These are phyloP conservation scores for Acacia crassicarpa DNA, from an alignment of 306 rosid genomes.

Conservation along the genomic window DNA sequence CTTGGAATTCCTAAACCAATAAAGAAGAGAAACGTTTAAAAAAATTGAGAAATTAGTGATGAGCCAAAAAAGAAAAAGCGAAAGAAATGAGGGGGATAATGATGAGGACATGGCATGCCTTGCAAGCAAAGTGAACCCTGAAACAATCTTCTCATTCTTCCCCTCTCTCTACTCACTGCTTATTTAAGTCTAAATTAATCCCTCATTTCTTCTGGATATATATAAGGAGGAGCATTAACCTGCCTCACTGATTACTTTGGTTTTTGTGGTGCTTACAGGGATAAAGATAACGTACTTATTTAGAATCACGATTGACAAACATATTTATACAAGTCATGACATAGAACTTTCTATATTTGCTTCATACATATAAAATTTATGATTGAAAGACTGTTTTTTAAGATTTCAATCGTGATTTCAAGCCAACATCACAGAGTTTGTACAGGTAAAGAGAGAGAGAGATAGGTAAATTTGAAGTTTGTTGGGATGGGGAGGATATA, in stretches of 20 bases:
- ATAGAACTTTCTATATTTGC: too few relatives aligned
- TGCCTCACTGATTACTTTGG: too few relatives aligned
- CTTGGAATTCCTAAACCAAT: not conserved
- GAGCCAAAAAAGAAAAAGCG: not conserved
- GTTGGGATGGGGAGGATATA: not conserved
- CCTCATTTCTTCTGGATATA: not conserved
- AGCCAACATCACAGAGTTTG: too few relatives aligned
- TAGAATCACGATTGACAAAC: too few relatives aligned
- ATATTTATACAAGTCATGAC: too few relatives aligned
- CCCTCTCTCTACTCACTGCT: not conserved
- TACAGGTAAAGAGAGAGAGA: not conserved
- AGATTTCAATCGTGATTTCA: too few relatives aligned
- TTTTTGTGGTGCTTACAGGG: too few relatives aligned
- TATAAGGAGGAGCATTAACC: not conserved
- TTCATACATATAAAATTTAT: too few relatives aligned
- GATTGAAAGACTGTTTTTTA: too few relatives aligned
- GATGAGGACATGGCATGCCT: conserved; percentile 53
- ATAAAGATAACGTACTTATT: too few relatives aligned
- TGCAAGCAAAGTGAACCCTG: conserved; percentile 61
- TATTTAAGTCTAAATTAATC: too few relatives aligned
- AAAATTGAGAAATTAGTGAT: not conserved
- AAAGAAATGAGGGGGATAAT: conserved; percentile 7
- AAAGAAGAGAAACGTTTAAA: not conserved
- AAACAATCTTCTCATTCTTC: not conserved
- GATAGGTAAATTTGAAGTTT: not conserved